phyloP scores from a whole-genome alignment of 2,329 filamentous ascomycete genomes.

The Chaetomiaceae sp. region DNA sequence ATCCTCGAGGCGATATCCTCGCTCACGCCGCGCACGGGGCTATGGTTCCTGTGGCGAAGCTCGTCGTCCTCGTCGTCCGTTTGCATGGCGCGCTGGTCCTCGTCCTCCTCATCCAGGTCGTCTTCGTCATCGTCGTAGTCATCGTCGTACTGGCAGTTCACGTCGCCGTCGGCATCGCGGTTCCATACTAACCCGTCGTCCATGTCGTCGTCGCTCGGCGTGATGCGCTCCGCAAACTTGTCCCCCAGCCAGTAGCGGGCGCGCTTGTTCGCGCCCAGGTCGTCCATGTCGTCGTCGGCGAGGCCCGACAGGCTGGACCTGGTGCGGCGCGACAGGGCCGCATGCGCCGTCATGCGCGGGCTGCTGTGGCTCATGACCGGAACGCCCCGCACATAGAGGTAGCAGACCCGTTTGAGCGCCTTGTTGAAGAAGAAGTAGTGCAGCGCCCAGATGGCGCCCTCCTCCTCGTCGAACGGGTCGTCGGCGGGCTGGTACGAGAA shows the following conservation, averaged over 20 bases:
- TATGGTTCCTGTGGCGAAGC: constrained; percentile 33
- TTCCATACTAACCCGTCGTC: constrained; percentile 55
- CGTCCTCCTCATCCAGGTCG: constrained; percentile 34
- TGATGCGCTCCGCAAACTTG: constrained; percentile 46
- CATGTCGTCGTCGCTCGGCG: constrained; percentile 40
- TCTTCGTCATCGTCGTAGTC: constrained; percentile 39
- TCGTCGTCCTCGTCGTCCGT: constrained; percentile 36
- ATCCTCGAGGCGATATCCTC: constrained; percentile 59
- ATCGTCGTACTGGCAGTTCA: constrained; percentile 47
- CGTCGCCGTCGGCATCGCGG: constrained; percentile 53
- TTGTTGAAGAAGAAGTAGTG: constrained; percentile 99
- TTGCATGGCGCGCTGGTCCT: constrained; percentile 37
- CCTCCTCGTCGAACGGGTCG: constrained; percentile 86
- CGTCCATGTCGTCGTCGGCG: constrained; percentile 36
- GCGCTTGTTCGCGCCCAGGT: constrained; percentile 65
- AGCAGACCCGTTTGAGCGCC: constrained; percentile 83
- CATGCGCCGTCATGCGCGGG: constrained; percentile 40
- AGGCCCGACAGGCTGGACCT: constrained; percentile 26
- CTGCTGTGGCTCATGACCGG: constrained; percentile 67
- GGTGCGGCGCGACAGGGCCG: constrained; percentile 13
- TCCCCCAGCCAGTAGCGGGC: constrained; percentile 86
- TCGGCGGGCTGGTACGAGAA: constrained; percentile 88
- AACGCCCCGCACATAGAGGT: constrained; percentile 87
- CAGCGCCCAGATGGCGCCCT: constrained; percentile 88
- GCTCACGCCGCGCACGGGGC: constrained; percentile 51